These are phyloP conservation scores for Trapa incisa DNA, from an alignment of 345 rosid genomes.

Conservation along the genomic window DNA sequence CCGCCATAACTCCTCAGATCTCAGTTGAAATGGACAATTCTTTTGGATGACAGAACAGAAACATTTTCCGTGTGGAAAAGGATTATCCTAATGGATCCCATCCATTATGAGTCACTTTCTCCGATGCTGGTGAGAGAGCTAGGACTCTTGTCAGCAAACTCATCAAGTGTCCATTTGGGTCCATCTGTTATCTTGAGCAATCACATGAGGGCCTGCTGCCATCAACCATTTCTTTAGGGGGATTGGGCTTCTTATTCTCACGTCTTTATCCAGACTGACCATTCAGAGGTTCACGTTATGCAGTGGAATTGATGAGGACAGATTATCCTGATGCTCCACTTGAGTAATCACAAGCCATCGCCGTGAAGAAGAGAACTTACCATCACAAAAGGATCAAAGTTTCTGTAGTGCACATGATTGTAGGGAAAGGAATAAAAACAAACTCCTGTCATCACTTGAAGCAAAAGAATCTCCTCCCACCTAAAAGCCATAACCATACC, in stretches of 20 bases:
- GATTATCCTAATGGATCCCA: not conserved
- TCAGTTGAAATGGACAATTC: not conserved
- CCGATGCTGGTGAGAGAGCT: constrained; percentile 1
- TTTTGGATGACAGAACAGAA: not conserved
- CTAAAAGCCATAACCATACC: not conserved
- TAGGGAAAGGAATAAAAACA: not conserved
- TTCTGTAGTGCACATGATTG: too few species aligned
- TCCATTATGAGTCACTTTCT: constrained; percentile 1
- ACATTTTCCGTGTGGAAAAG: not conserved
- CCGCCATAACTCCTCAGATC: not conserved
- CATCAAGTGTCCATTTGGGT: constrained; percentile 3
- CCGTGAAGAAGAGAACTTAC: too few species aligned
- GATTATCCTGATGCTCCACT: too few species aligned
- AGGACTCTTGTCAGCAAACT: constrained; percentile 8
- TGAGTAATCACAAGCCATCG: too few species aligned
- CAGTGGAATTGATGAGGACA: too few species aligned
- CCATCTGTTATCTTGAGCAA: constrained; percentile 1
- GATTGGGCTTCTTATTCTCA: not conserved
- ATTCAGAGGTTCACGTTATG: too few species aligned
- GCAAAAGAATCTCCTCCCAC: constrained; percentile 4
- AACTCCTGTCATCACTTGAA: constrained; percentile 3
- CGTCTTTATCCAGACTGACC: too few species aligned
- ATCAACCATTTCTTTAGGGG: not conserved
- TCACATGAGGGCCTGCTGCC: not conserved
- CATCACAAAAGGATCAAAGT: too few species aligned